Percentiles rank a stretch among this genome's conserved stretches.
Evolutionary conservation across 2,329 filamentous ascomycete genomes (phyloP).

Genomic region (Penicillium hesseltinei): DNA sequence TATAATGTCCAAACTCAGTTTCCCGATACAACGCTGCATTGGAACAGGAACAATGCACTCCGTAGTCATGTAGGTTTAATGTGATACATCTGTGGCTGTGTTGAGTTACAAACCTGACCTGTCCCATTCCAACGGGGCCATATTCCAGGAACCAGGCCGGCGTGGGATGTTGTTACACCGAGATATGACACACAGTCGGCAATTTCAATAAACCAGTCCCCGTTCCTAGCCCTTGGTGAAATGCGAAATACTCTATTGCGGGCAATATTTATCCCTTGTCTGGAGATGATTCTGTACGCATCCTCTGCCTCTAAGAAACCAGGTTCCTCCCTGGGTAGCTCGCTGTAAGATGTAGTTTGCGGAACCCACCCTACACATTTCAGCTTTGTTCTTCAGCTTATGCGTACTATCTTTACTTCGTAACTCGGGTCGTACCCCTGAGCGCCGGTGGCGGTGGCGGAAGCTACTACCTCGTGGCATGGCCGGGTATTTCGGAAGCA

Average conservation of each 20-base stretch:
- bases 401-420: background rate
- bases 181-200: background rate
- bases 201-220: background rate
- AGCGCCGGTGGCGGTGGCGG: conserved; percentile 4
- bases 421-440: background rate
- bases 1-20: background rate
- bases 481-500: background rate
- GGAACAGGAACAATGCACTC: conserved; percentile 3
- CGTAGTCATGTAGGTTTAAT: background rate
- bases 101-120: background rate
- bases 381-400: background rate
- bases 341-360: background rate
- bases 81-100: background rate
- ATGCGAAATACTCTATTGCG: background rate
- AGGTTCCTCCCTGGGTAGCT: background rate
- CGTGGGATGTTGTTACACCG: background rate
- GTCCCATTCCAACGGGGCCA: background rate
- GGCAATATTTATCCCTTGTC: background rate
- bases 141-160: conserved; percentile 2
- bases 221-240: background rate
- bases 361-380: background rate
- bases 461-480: conserved; percentile 10
- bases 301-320: background rate
- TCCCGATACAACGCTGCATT: conserved; percentile 8
- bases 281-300: background rate